Base-by-base conservation (phyloP, 2,329 filamentous ascomycete species). In the Epichloe sylvatica region DNA sequence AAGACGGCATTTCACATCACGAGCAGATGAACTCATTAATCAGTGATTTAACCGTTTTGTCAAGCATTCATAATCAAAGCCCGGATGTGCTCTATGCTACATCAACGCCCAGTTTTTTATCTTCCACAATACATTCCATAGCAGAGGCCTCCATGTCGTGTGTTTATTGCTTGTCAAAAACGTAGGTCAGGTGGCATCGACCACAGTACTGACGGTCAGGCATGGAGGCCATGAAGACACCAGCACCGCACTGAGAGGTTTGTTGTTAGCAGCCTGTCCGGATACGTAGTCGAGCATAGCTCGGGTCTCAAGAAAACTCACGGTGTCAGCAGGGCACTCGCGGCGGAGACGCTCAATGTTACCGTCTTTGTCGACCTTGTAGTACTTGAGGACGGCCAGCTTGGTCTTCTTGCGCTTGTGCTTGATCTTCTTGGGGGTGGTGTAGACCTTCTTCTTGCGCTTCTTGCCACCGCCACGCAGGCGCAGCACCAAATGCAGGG, bases 401-500 rank as follows among this genome's bases (percentile, higher is more conserved):
- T 98, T 98, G 83, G 86, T 95, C 91, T 98, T 98, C 89, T 97
- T 98, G 80, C 89, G 86, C 90, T 98, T 98, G 85, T 98, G 92
- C 92, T 98, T 98, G 86, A 98, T 98, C 89, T 98, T 98, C 90
- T 98, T 98, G 73, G 92, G 92, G 68, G 92, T 98, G 72, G 88
- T 97, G 86, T 98, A 98, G 64, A 98, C 92, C 90, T 98, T 98
- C 89, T 95, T 95, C 88, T 98, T 98, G 76, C 94, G 84, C 87
- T 97, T 96, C 89, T 98, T 98, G 70, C 75, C 90, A 74, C 91
- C 92, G 81, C 92, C 92, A 81, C 91, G 92, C 56, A 98, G 89
- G 70, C 92, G 88, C 65, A 98, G 84, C 65, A 98, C 92, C 64
- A 97, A 78, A 77, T 98, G 92, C 61, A 98, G 89, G 65, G 92